Conservation (phyloP, 805 yeast genomes). For the Saccharomycopsis sp. region DNA sequence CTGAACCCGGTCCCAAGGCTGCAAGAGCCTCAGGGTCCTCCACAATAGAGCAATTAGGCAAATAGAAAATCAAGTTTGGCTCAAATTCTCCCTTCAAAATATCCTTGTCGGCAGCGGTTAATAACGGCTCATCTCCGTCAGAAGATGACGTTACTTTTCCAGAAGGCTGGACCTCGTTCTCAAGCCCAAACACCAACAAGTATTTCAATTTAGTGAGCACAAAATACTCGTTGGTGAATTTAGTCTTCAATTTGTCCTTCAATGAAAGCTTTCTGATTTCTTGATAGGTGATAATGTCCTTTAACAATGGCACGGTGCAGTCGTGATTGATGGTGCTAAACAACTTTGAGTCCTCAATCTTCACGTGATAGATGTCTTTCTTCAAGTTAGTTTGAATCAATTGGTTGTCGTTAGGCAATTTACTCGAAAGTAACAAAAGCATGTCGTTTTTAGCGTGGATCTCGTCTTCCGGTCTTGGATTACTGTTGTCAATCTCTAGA, state of each 20-base stretch:
- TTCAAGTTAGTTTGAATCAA: slow-evolving; percentile 9
- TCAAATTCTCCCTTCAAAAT: slow-evolving; percentile 18
- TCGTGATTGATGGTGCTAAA: slow-evolving; percentile 15
- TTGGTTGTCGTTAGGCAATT: slow-evolving; percentile 16
- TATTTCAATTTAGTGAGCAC: slow-evolving; percentile 19
- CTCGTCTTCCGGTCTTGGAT: background rate
- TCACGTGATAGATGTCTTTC: slow-evolving; percentile 11
- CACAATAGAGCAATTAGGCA: slow-evolving; percentile 17
- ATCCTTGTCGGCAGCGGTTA: slow-evolving; percentile 15
- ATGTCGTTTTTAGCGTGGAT: slow-evolving; percentile 11
- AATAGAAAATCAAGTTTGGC: slow-evolving; percentile 18
- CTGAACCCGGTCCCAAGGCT: background rate
- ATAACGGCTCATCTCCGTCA: background rate
- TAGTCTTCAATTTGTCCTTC: slow-evolving; percentile 14
- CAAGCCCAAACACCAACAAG: slow-evolving; percentile 19
- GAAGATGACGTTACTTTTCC: background rate
- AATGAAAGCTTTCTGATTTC: slow-evolving; percentile 17
- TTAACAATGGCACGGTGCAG: slow-evolving; percentile 18
- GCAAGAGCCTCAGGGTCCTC: slow-evolving; percentile 8
- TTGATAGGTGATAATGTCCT: slow-evolving; percentile 17
- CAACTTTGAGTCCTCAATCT: slow-evolving; percentile 11
- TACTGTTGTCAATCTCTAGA: slow-evolving; percentile 2
- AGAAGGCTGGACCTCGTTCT: slow-evolving; percentile 11
- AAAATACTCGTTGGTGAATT: slow-evolving; percentile 17
- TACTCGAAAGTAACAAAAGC: slow-evolving; percentile 16